These are phyloP conservation scores for Mycena polygramma DNA, from an alignment of 768 basidiomycete species.

Conservation along the genomic window DNA sequence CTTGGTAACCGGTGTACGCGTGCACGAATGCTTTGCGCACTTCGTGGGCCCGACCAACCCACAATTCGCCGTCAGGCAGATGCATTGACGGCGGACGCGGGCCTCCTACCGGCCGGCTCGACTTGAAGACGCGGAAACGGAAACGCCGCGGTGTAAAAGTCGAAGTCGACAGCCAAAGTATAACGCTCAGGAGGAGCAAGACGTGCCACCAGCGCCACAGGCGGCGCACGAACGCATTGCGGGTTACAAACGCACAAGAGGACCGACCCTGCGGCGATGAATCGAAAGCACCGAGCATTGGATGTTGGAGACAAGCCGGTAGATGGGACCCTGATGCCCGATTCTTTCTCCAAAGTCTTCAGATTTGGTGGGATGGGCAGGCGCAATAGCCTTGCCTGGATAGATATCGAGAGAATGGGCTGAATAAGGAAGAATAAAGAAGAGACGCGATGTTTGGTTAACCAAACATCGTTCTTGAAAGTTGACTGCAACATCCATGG, in stretches of 20 bases:
- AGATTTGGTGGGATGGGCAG: too few species aligned
- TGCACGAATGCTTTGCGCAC: constrained; percentile 73
- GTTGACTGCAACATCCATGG: too few species aligned
- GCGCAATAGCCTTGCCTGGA: too few species aligned
- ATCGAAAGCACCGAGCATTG: background rate
- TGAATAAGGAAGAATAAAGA: too few species aligned
- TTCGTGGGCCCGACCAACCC: constrained; percentile 64
- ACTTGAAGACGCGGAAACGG: constrained; percentile 29
- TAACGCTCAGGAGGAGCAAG: background rate
- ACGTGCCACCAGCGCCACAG: constrained; percentile 26
- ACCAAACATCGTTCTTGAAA: too few species aligned
- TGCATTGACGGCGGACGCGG: constrained; percentile 23
- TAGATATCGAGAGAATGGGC: too few species aligned
- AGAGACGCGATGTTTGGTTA: too few species aligned
- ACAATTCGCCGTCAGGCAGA: constrained; percentile 41
- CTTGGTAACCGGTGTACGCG: constrained; percentile 69
- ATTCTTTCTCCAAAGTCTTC: too few species aligned
- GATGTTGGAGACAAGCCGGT: constrained; percentile 5
- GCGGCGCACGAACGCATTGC: constrained; percentile 12
- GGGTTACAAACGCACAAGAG: constrained; percentile 5
- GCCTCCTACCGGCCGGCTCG: constrained; percentile 16
- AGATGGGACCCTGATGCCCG: too few species aligned
- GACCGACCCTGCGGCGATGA: background rate
- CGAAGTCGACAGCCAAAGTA: constrained; percentile 7
- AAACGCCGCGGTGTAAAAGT: constrained; percentile 21